Base-by-base conservation (phyloP, 768 basidiomycete genomes). In the Tulasnella sp. region DNA sequence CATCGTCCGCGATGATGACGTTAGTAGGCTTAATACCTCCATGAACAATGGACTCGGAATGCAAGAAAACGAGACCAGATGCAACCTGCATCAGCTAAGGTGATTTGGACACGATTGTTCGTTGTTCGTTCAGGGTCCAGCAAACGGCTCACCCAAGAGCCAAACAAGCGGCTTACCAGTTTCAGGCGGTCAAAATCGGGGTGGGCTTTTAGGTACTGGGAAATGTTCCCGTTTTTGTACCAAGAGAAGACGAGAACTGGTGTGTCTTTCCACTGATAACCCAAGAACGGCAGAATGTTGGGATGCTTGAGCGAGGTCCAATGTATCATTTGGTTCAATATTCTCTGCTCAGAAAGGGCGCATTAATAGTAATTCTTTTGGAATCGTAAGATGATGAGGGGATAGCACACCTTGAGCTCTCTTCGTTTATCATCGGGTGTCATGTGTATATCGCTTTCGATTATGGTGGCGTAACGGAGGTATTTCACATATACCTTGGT, bases 31-130 rank as follows among this genome's bases (percentile, higher is more conserved):
- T 54, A 12, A 54, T n/a, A 60, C 78, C 82, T 0, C 81, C 82
- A 58, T 83, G 82, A 0, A 82, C 82, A 6, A 83, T 74, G 34
- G 81, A 80, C 41, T 58, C 41, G 28, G 37, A 75, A 75, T 83
- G 82, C 22, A 83, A 31, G 79, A 82, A 82, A 20, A 24, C 2
- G 20, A 82, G 78, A 9, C 80, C 81, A 31, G 77, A 31, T 0
- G 80, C 80, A 20, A 77, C 77, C 5, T 81, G 78, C 24, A 37
- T 44, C 6, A 82, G 46, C 82, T 82, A 60, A 22, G 50, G 18
- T 54, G 20, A 24, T 54, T 37, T 31, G 72, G 11, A 11, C 12
- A n/a, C 20, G 40, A 37, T 72, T 40, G 46, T 24, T 44, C n/a
- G 24, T 54, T 24, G 7, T 50, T 24, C 11, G 3, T 64, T 41